Evolutionary conservation across 192 early-diverging fungal genomes (phyloP).

Genomic region (Powellomyces hirtus): DNA sequence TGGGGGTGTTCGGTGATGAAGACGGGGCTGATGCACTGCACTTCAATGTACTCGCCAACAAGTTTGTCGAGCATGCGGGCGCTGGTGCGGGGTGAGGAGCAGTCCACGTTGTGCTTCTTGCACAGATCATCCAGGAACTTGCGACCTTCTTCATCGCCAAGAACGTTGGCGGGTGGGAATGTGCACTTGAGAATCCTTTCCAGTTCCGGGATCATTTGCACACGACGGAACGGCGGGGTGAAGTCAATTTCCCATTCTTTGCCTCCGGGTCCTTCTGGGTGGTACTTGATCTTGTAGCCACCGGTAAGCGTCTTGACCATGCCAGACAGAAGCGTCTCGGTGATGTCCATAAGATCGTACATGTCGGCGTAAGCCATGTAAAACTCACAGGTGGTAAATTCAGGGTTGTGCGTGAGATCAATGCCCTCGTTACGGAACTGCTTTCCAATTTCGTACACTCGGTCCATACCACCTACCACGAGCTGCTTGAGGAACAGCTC

Average conservation of each 20-base stretch:
- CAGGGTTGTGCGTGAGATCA: slow-evolving; percentile 99
- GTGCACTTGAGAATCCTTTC: slow-evolving; percentile 87
- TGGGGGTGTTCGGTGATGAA: slow-evolving; percentile 97
- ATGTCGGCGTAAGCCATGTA: slow-evolving; percentile 99
- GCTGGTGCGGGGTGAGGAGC: slow-evolving; percentile 88
- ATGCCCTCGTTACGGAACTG: slow-evolving; percentile 99
- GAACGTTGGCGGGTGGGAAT: slow-evolving; percentile 83
- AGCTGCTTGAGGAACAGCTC: slow-evolving; percentile 98
- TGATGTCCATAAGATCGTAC: slow-evolving; percentile 94
- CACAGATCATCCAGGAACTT: slow-evolving; percentile 92
- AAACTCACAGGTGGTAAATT: slow-evolving; percentile 98
- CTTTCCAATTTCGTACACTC: slow-evolving; percentile 98
- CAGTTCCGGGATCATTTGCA: slow-evolving; percentile 90
- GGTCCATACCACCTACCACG: slow-evolving; percentile 96
- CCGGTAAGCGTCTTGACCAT: slow-evolving; percentile 95
- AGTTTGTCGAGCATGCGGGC: slow-evolving; percentile 93
- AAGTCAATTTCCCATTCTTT: slow-evolving; percentile 91
- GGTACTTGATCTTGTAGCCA: slow-evolving; percentile 87
- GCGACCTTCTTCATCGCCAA: slow-evolving; percentile 78
- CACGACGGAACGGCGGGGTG: slow-evolving; percentile 90
- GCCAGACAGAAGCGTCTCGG: slow-evolving; percentile 80
- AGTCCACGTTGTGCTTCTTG: slow-evolving; percentile 93
- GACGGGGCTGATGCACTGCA: slow-evolving; percentile 69
- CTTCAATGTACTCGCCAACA: slow-evolving; percentile 52
- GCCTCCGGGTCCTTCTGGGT: slow-evolving; percentile 81